Percentiles rank a stretch among this genome's conserved stretches.
Conservation (phyloP, 441 rosid species). For the Hura crepitans region DNA sequence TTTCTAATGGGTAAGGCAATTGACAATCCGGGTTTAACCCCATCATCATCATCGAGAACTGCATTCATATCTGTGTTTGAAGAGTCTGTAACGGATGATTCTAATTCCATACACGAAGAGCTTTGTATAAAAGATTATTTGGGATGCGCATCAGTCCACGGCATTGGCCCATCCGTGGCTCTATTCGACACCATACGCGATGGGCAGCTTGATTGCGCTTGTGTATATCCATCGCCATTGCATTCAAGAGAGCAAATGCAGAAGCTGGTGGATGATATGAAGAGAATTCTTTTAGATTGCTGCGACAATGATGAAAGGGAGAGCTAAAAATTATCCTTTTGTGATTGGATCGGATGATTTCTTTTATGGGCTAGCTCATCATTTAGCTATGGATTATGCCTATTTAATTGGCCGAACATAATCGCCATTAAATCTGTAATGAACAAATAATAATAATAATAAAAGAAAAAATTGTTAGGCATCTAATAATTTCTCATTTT, state of each 20-base stretch:
- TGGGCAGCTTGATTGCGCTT: slow-evolving; percentile 56
- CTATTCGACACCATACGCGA: slow-evolving; percentile 68
- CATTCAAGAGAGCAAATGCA: slow-evolving; percentile 82
- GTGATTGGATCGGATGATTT: neutral
- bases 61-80: slow-evolving; percentile 74
- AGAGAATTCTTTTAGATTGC: slow-evolving; percentile 46
- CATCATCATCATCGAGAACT: slow-evolving; percentile 59
- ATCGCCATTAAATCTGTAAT: neutral
- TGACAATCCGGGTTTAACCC: slow-evolving; percentile 69
- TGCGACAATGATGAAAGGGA: slow-evolving; percentile 1
- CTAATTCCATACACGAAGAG: slow-evolving; percentile 22
- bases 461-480: no score
- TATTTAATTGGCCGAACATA: neutral
- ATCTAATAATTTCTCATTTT: no score
- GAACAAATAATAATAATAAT: neutral
- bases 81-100: slow-evolving; percentile 49
- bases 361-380: neutral
- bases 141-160: slow-evolving; percentile 75
- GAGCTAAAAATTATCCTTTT: slow-evolving; percentile 3
- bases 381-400: neutral
- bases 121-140: slow-evolving; percentile 55
- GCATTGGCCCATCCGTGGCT: slow-evolving; percentile 69
- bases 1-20: slow-evolving; percentile 82
- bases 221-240: slow-evolving; percentile 76
- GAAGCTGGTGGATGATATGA: slow-evolving; percentile 49